phyloP scores from a whole-genome alignment of 1,284 basidiomycete species.

The Rhizopogon parksii region DNA sequence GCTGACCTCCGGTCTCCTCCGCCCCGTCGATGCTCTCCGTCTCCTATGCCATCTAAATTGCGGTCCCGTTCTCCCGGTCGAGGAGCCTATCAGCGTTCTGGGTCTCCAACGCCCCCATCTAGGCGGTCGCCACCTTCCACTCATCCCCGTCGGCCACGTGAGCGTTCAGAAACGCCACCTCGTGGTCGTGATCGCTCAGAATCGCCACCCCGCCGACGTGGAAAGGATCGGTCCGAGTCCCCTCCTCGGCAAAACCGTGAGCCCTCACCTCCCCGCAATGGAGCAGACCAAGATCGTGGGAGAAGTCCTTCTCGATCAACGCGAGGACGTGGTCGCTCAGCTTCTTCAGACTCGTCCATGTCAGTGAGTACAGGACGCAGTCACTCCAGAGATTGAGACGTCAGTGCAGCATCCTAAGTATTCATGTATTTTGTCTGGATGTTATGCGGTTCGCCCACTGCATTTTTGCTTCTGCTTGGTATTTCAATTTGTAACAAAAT shows the following conservation, averaged over 20 bases:
- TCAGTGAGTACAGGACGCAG: constrained; percentile 37
- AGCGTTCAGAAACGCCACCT: constrained; percentile 23
- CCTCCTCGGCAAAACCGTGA: constrained; percentile 8
- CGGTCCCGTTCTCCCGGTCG: constrained; percentile 27
- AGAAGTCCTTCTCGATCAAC: constrained; percentile 16
- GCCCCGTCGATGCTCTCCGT: constrained; percentile 22
- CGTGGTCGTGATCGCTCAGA: constrained; percentile 17
- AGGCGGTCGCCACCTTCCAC: constrained; percentile 30
- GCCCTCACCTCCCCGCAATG: constrained; percentile 19
- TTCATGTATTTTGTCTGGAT: not conserved
- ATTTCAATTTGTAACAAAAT: constrained; percentile 3
- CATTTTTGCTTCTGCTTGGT: not conserved
- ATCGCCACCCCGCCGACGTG: constrained; percentile 20
- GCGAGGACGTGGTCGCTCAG: constrained; percentile 15
- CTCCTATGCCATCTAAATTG: constrained; percentile 21
- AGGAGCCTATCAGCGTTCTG: constrained; percentile 17
- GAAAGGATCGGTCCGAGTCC: constrained; percentile 16
- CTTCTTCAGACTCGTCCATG: constrained; percentile 39
- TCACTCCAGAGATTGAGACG: constrained; percentile 14
- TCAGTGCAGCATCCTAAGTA: not conserved
- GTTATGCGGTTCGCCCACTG: not conserved
- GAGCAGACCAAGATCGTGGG: constrained; percentile 13
- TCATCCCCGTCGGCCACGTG: constrained; percentile 26
- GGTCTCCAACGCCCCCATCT: constrained; percentile 23
- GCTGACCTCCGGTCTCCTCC: constrained; percentile 22